Base-by-base conservation (phyloP, 306 rosid species). In the Erythrophleum fordii region DNA sequence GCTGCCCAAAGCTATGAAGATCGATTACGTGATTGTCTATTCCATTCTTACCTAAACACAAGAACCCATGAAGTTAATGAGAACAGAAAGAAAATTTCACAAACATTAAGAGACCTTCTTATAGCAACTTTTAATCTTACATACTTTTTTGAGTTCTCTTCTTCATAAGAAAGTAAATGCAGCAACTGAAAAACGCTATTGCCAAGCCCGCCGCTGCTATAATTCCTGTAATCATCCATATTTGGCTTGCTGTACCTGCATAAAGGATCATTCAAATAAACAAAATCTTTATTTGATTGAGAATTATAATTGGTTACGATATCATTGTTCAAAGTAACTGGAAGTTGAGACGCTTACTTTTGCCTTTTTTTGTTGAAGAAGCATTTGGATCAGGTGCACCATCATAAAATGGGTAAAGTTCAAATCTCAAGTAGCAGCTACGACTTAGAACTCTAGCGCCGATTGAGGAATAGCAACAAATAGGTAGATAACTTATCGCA, bases 371-470 rank as follows among this genome's bases (percentile, higher is more conserved):
- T 81, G 73, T 31, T 23, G 88, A 18, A 61, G 92, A 34, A 74
- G 1, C 5, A 45, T 64, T 10, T 18, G 77, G 66, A 5, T 46
- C 88, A 28, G 77, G 1, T 51, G 51, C 84, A 41, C 80, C 86
- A 14, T 22, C 28, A 37, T 92, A 88, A 76, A 90, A 92, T 4
- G 76, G 8, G 72, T 92, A 92, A 6, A 90, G 74, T 55, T 92
- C 92, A 78, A 88, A 90, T 84, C 97, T 83, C 75, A 90, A 60
- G 56, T 22, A 90, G 75, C 94, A 92, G 82, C 91, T 88, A 67
- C 79, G 90, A 34, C 90, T 82, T 37, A 82, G 28, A 78, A 90
- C 86, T 78, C 97, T 83, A 0, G 90, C 94, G 1, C 97, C 97
- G 6, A 92, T 55, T 8, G 92, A 88, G 73, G 70, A 77, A 87